Percentiles rank a stretch among this genome's conserved stretches.
phyloP scores from a whole-genome alignment of 257 asterid genomes.

The Salvia rosmarinus region DNA sequence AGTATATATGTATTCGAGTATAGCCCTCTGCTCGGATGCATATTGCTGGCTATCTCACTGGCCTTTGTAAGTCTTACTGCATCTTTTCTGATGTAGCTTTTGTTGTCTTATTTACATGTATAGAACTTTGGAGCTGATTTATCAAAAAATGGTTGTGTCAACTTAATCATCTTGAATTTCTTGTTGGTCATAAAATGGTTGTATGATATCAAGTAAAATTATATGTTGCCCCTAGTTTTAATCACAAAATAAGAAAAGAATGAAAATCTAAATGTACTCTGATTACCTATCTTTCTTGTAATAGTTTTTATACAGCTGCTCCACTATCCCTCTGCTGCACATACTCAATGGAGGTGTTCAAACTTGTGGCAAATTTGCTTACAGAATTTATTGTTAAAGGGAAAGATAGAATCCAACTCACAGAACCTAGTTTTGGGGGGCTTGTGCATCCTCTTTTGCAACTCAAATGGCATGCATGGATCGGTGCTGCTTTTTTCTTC shows the following conservation, averaged over 20 bases:
- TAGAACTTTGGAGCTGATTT: neutral
- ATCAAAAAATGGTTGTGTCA: no score
- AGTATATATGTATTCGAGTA: slow-evolving; percentile 75
- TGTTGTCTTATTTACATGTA: no score
- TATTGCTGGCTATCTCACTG: slow-evolving; percentile 67
- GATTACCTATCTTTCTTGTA: slow-evolving; percentile 38
- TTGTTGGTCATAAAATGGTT: slow-evolving; percentile 22
- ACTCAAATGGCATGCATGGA: slow-evolving; percentile 75
- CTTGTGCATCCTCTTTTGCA: slow-evolving; percentile 59
- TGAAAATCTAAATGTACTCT: slow-evolving; percentile 8
- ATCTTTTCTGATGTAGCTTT: slow-evolving; percentile 12
- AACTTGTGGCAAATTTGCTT: slow-evolving; percentile 41
- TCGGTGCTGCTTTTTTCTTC: slow-evolving; percentile 67
- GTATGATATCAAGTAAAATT: slow-evolving; percentile 1
- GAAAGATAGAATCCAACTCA: slow-evolving; percentile 56
- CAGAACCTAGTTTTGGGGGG: slow-evolving; percentile 54
- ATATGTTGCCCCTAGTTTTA: neutral
- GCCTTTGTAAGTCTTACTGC: slow-evolving; percentile 63
- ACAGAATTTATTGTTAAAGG: slow-evolving; percentile 67
- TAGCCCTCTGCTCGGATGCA: slow-evolving; percentile 88
- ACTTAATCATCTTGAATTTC: neutral
- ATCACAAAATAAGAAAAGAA: neutral
- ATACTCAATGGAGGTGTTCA: slow-evolving; percentile 58
- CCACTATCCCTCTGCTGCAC: slow-evolving; percentile 85
- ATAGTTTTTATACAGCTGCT: slow-evolving; percentile 81